phyloP scores from a whole-genome alignment of 305 asterid species.

The Solanum hybrid region DNA sequence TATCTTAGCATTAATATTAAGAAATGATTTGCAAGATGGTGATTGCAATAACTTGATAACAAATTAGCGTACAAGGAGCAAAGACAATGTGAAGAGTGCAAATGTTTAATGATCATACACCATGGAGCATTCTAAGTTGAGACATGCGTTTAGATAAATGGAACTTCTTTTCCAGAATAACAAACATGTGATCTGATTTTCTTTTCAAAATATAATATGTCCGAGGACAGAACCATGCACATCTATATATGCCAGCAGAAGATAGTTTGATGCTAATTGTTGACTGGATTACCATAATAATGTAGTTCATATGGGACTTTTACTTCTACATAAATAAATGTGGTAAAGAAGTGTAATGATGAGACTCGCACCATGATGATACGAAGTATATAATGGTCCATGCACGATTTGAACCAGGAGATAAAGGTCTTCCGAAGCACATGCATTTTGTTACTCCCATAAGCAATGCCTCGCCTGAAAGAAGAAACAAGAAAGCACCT shows the following conservation, averaged over 20 bases:
- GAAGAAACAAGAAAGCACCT: slow-evolving; percentile 77
- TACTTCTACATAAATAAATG: background rate
- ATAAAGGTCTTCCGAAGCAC: slow-evolving; percentile 85
- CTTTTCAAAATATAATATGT: background rate
- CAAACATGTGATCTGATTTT: background rate
- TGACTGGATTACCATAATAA: background rate
- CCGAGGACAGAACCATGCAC: too few relatives aligned
- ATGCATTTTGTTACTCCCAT: slow-evolving; percentile 93
- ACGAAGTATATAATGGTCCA: slow-evolving; percentile 82
- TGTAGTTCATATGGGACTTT: background rate
- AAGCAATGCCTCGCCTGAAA: slow-evolving; percentile 74
- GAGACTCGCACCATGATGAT: slow-evolving; percentile 53
- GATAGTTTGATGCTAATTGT: background rate
- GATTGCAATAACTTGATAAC: background rate
- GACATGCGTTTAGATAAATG: background rate
- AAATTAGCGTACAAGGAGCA: background rate
- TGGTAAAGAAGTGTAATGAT: background rate
- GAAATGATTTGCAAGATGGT: background rate
- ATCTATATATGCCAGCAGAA: background rate
- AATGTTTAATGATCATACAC: background rate
- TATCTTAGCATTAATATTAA: background rate
- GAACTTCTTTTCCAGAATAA: background rate
- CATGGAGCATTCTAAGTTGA: background rate
- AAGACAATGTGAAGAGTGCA: background rate
- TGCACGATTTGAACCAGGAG: slow-evolving; percentile 92